Percentiles rank a stretch among this genome's conserved stretches.
phyloP scores from a whole-genome alignment of 148 eudicot species.

The Rhododendron ovatum region DNA sequence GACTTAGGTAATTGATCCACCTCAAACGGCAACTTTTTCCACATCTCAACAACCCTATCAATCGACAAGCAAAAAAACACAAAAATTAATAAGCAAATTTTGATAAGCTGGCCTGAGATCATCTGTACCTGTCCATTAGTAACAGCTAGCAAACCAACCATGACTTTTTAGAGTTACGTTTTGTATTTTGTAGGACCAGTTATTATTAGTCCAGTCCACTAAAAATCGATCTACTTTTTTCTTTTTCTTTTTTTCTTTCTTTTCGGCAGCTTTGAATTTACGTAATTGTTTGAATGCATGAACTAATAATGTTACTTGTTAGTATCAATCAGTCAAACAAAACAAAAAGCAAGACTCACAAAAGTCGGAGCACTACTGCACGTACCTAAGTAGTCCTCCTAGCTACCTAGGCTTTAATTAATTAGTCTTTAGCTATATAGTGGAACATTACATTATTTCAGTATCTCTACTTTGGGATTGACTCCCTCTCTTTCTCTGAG shows the following conservation, averaged over 20 bases:
- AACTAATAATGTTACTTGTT: neutral
- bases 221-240: neutral
- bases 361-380: neutral
- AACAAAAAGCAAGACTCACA: neutral
- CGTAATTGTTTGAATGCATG: neutral
- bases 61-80: neutral
- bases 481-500: neutral
- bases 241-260: neutral
- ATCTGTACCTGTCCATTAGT: neutral
- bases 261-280: neutral
- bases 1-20: constrained; percentile 58
- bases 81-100: neutral
- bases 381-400: neutral
- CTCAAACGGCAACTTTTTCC: constrained; percentile 60
- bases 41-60: constrained; percentile 41
- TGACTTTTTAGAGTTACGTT: neutral
- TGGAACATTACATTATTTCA: too few species aligned
- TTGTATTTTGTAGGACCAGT: neutral
- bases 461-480: neutral
- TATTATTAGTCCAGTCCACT: neutral
- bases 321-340: neutral
- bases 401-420: neutral
- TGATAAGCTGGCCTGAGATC: neutral
- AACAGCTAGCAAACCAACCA: neutral
- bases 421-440: too few species aligned